A percentile compares a stretch with the other conserved stretches of the same genome.
phyloP scores from a whole-genome alignment of 768 basidiomycete species.

The Mycena alexandri region DNA sequence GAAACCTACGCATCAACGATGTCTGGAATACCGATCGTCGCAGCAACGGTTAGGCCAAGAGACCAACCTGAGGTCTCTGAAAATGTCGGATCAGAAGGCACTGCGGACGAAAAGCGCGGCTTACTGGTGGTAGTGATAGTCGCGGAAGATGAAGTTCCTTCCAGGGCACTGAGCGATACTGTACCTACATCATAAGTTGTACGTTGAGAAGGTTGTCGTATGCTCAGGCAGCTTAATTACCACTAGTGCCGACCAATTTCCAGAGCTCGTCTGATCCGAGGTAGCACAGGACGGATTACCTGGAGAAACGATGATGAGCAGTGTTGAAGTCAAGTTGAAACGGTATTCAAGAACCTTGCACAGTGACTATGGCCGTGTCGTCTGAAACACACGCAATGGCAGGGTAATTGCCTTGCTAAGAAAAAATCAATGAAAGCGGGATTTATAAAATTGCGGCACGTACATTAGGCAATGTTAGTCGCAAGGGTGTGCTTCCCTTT shows the following conservation, averaged over 20 bases:
- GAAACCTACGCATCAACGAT: slow-evolving; percentile 16
- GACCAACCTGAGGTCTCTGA: slow-evolving; percentile 28
- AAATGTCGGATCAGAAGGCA: neutral
- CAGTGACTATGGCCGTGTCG: slow-evolving; percentile 5
- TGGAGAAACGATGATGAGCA: neutral
- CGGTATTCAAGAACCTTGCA: neutral
- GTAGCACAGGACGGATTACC: slow-evolving; percentile 23
- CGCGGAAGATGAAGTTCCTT: slow-evolving; percentile 17
- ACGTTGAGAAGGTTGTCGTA: neutral
- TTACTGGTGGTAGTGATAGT: slow-evolving; percentile 25
- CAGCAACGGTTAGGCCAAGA: slow-evolving; percentile 13
- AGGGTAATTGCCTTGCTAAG: slow-evolving; percentile 22
- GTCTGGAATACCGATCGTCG: slow-evolving; percentile 24
- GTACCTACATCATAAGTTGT: slow-evolving; percentile 5
- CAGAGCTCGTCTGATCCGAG: slow-evolving; percentile 17
- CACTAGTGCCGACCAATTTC: slow-evolving; percentile 27
- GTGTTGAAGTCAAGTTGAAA: neutral
- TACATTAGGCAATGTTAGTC: slow-evolving; percentile 23
- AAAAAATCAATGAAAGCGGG: neutral
- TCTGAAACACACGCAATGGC: slow-evolving; percentile 26
- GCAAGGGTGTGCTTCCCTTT: slow-evolving; percentile 20
- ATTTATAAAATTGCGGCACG: neutral
- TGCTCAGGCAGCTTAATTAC: neutral
- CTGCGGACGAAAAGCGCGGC: neutral
- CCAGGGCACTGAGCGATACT: slow-evolving; percentile 21